Evolutionary conservation across 768 basidiomycete species (phyloP), one percentile per base, ranked within the genome.

Genomic region (Gautieria morchelliformis): DNA sequence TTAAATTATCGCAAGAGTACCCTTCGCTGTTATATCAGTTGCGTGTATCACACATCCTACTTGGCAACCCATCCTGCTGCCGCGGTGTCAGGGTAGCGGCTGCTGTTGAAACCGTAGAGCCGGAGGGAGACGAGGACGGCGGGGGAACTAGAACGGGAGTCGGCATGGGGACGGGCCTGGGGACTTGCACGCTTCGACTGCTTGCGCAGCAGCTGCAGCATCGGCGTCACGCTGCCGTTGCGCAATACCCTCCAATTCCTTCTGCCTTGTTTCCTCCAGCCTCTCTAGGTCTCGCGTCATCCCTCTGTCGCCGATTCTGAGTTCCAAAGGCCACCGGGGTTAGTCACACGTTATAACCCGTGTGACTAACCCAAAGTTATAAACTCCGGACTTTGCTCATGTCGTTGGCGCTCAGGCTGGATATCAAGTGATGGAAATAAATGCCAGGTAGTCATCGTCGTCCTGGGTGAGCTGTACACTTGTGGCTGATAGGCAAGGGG

Each of bases 351-450:
- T n/a, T n/a, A n/a, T n/a, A n/a, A n/a, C n/a, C n/a, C n/a, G n/a
- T n/a, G n/a, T n/a, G n/a, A n/a, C n/a, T n/a, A n/a, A n/a, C n/a
- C n/a, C n/a, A n/a, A n/a, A n/a, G n/a, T n/a, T n/a, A n/a, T n/a
- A n/a, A n/a, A n/a, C n/a, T n/a, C n/a, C n/a, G n/a, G n/a, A n/a
- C n/a, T n/a, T 99, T 5, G 94, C 93, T 0, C 92, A 99, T 71
- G 85, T 99, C 33, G 76, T 97, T 9, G 93, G 94, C 4, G 72
- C 74, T 19, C 95, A 98, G 68, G 96, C 96, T 4, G 96, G 96
- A 1, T 99, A 99, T 67, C 80, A 84, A 62, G 88, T 90, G 0
- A 82, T 94, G 72, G 96, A 99, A 72, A 89, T 98, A 63, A 99
- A 99, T 66, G 96, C 95, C 3, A 92, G 88, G 90, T 87, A 30